Evolutionary conservation across 768 basidiomycete genomes (phyloP).

Genomic region (Mycena galericulata): DNA sequence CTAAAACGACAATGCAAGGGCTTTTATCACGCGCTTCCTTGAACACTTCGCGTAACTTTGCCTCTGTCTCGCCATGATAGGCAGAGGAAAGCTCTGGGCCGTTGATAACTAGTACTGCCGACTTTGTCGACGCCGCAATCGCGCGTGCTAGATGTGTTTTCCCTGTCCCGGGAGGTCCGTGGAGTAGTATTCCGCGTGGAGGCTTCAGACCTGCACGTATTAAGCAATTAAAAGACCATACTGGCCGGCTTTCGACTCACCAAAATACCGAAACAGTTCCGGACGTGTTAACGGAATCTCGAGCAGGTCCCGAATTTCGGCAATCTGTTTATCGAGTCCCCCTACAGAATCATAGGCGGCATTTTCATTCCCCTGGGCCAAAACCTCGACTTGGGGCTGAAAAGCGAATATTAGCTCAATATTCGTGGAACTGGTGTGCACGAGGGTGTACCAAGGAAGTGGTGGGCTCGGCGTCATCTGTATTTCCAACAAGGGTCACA

Average conservation of each 20-base stretch:
- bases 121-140: constrained; percentile 88
- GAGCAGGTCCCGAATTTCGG: constrained; percentile 85
- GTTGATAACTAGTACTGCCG: constrained; percentile 92
- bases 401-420: constrained; percentile 28
- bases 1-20: constrained; percentile 94
- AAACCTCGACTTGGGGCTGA: constrained; percentile 61
- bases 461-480: constrained; percentile 40
- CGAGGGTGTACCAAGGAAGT: constrained; percentile 26
- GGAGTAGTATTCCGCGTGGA: constrained; percentile 93
- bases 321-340: constrained; percentile 89
- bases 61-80: constrained; percentile 97
- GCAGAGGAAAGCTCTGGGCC: constrained; percentile 96
- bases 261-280: constrained; percentile 82
- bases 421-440: constrained; percentile 17
- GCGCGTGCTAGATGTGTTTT: constrained; percentile 97
- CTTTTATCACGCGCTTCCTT: constrained; percentile 82
- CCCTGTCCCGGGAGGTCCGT: constrained; percentile 97
- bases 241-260: constrained; percentile 49
- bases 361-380: constrained; percentile 53
- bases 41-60: constrained; percentile 90
- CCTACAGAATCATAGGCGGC: constrained; percentile 88
- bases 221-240: not conserved
- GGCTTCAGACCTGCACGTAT: constrained; percentile 80
- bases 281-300: constrained; percentile 90
- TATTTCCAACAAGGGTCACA: constrained; percentile 57